These are phyloP conservation scores for Alternaria triticina DNA, from an alignment of 2,329 filamentous ascomycete species.

Conservation along the genomic window DNA sequence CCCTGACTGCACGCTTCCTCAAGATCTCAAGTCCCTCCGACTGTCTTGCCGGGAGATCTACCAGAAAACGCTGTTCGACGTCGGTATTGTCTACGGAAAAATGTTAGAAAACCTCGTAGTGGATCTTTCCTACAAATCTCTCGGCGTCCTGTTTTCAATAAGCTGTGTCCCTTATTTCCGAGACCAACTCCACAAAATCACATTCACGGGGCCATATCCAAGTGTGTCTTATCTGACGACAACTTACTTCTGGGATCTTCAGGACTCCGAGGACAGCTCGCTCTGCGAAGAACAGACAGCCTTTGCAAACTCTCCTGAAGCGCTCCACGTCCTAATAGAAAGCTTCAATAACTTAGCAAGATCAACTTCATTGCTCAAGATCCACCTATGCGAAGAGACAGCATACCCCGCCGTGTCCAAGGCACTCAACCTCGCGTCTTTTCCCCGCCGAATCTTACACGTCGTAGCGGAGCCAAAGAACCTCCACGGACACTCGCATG, in stretches of 20 bases:
- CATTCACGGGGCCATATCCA: too few species aligned
- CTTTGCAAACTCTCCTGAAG: background rate
- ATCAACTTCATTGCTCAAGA: background rate
- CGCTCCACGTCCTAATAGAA: background rate
- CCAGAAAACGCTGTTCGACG: background rate
- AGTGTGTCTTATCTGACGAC: too few species aligned
- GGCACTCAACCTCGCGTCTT: background rate
- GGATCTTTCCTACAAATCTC: background rate
- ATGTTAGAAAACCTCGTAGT: background rate
- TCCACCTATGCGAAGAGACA: background rate
- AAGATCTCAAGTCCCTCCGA: background rate
- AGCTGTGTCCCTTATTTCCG: background rate
- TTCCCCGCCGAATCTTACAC: background rate
- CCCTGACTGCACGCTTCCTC: background rate
- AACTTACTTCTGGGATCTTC: too few species aligned
- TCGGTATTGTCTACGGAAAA: background rate
- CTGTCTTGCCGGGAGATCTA: background rate
- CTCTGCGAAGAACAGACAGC: background rate
- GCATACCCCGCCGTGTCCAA: fast-evolving
- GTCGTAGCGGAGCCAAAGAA: too few species aligned
- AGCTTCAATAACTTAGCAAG: background rate
- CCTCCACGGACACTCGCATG: too few species aligned
- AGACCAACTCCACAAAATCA: background rate
- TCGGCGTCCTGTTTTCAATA: background rate
- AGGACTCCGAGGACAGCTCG: background rate